phyloP scores from a whole-genome alignment of 83 land plant species.

The Thuja plicata region DNA sequence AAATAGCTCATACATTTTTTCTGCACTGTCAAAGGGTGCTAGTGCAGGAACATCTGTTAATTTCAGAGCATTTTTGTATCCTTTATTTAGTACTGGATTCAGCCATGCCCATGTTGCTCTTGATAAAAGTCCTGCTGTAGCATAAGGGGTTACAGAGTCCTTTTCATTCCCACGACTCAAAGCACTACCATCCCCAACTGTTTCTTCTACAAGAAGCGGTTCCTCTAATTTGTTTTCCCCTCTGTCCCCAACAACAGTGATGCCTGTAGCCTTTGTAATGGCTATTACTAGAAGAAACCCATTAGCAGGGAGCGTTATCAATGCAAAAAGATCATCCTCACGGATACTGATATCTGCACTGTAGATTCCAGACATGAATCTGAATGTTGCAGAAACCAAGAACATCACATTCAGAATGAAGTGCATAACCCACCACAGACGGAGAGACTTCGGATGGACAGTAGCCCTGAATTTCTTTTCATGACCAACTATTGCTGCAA shows the following conservation, averaged over 20 bases:
- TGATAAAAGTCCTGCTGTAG: conserved; percentile 64
- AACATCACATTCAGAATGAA: conserved; percentile 43
- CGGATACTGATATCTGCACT: conserved; percentile 19
- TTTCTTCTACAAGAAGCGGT: conserved; percentile 23
- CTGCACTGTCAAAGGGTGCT: conserved; percentile 72
- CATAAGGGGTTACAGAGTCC: conserved; percentile 45
- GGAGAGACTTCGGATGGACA: conserved; percentile 56
- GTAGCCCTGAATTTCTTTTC: conserved; percentile 60
- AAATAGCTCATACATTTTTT: conserved; percentile 48
- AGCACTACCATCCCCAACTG: conserved; percentile 16
- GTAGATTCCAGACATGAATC: conserved; percentile 13
- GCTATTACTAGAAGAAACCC: conserved; percentile 42
- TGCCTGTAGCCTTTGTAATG: conserved; percentile 61
- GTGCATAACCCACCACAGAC: conserved; percentile 55
- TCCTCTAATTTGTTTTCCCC: conserved; percentile 18
- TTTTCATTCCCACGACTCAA: background rate
- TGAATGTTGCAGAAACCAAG: conserved; percentile 34
- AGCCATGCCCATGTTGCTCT: conserved; percentile 71
- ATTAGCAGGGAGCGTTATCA: conserved; percentile 40
- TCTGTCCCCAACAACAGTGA: conserved; percentile 7
- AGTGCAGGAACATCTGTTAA: conserved; percentile 75
- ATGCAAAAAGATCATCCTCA: conserved; percentile 49
- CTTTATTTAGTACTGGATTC: conserved; percentile 71
- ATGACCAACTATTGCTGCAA: conserved; percentile 46
- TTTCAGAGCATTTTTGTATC: conserved; percentile 59